Evolutionary conservation across 805 yeast species (phyloP).

Genomic region (Lipomyces sp.): DNA sequence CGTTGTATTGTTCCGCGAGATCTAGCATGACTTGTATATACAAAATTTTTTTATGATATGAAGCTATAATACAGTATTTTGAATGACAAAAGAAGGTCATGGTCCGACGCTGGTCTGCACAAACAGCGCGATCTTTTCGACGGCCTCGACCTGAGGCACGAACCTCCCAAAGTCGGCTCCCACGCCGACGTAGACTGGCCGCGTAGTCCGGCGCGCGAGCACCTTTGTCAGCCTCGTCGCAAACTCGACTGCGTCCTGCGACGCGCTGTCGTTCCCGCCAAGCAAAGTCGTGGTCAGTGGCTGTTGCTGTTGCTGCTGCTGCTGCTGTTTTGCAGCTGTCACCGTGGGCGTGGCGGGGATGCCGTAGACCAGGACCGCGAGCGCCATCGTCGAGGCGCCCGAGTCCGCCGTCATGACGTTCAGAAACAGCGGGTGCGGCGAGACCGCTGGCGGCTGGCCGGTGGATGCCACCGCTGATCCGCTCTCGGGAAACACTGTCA

Average conservation of each 20-base stretch:
- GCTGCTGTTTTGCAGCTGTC: neutral
- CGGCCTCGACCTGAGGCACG: slow-evolving; percentile 15
- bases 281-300: slow-evolving; percentile 17
- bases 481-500: slow-evolving; percentile 15
- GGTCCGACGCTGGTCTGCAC: neutral
- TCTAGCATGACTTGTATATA: slow-evolving; percentile 30
- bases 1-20: slow-evolving; percentile 42
- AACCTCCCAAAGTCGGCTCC: slow-evolving; percentile 12
- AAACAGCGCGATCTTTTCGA: slow-evolving; percentile 13
- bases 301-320: neutral
- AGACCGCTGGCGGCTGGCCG: neutral
- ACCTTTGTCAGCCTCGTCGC: slow-evolving; percentile 16
- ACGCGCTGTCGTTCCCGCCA: slow-evolving; percentile 14
- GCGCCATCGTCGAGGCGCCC: slow-evolving; percentile 6
- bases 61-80: neutral
- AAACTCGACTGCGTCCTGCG: slow-evolving; percentile 20
- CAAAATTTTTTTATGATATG: neutral
- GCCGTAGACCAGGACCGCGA: slow-evolving; percentile 14
- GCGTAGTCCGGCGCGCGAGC: slow-evolving; percentile 3
- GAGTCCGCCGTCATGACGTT: slow-evolving; percentile 11
- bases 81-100: neutral
- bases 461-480: neutral
- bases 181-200: slow-evolving; percentile 26
- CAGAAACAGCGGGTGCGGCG: slow-evolving; percentile 10
- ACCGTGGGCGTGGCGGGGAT: slow-evolving; percentile 2